A percentile compares a stretch with the other conserved stretches of the same genome.
Evolutionary conservation across 345 rosid species (phyloP).

Genomic region (Conringia planisiliqua): DNA sequence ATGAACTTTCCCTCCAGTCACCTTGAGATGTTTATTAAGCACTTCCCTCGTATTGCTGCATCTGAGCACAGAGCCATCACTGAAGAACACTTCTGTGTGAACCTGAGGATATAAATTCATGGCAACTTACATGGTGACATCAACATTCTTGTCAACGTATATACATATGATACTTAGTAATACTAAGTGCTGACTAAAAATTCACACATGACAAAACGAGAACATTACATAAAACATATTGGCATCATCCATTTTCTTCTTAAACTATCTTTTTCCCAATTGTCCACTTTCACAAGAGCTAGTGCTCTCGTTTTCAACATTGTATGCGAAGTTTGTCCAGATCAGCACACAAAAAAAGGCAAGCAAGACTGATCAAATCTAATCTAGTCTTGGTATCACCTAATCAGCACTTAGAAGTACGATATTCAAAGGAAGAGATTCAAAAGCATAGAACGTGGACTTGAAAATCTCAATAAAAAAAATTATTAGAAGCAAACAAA

Average conservation of each 20-base stretch:
- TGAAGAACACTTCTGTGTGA: constrained; percentile 83
- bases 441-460: neutral
- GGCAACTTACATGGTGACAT: neutral
- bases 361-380: neutral
- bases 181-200: neutral
- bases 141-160: neutral
- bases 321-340: neutral
- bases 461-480: neutral
- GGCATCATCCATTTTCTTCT: neutral
- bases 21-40: constrained; percentile 79
- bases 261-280: neutral
- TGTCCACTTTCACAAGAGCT: neutral
- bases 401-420: neutral
- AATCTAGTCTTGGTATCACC: neutral
- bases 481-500: neutral
- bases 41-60: constrained; percentile 77
- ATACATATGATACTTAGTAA: neutral
- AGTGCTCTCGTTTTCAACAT: neutral
- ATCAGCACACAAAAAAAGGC: neutral
- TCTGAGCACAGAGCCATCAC: constrained; percentile 67
- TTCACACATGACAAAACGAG: neutral
- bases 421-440: neutral
- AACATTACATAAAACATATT: constrained; percentile 1
- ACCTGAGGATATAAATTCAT: constrained; percentile 41
- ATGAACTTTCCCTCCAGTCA: constrained; percentile 71